Evolutionary conservation across 2,329 filamentous ascomycete species (phyloP).

Genomic region (Aspergillus sp.): DNA sequence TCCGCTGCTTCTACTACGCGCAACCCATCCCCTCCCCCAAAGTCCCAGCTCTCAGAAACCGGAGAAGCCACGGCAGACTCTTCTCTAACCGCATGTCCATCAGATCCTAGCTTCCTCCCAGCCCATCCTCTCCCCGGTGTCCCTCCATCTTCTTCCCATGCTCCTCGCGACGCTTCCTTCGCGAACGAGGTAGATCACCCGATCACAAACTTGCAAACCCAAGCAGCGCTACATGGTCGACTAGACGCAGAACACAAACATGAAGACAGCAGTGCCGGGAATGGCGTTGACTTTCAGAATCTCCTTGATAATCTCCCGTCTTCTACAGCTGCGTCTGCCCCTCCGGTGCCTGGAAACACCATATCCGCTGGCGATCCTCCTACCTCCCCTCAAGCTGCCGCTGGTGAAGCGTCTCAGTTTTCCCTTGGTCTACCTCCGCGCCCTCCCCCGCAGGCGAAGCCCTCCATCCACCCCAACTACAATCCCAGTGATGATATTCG

Average conservation of each 20-base stretch:
- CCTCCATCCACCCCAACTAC: conserved; percentile 45
- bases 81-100: conserved; percentile 30
- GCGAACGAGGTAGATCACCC: conserved; percentile 38
- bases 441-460: conserved; percentile 50
- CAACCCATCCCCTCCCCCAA: conserved; percentile 24
- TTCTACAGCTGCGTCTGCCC: conserved; percentile 32
- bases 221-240: conserved; percentile 27
- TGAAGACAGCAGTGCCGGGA: conserved; percentile 32
- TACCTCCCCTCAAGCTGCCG: conserved; percentile 32
- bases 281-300: conserved; percentile 53
- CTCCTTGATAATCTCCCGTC: conserved; percentile 54
- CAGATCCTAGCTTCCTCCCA: conserved; percentile 34
- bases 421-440: conserved; percentile 49
- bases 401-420: conserved; percentile 38
- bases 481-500: conserved; percentile 42
- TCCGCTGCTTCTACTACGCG: conserved; percentile 24
- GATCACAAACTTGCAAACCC: conserved; percentile 25
- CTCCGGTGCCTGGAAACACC: conserved; percentile 29
- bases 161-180: conserved; percentile 33
- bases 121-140: conserved; percentile 27
- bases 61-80: conserved; percentile 23
- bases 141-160: conserved; percentile 31
- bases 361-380: conserved; percentile 33
- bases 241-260: conserved; percentile 30
- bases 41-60: conserved; percentile 19